A percentile compares a stretch with the other conserved stretches of the same genome.
phyloP scores from a whole-genome alignment of 768 basidiomycete species.

The Pleurotus eryngii region DNA sequence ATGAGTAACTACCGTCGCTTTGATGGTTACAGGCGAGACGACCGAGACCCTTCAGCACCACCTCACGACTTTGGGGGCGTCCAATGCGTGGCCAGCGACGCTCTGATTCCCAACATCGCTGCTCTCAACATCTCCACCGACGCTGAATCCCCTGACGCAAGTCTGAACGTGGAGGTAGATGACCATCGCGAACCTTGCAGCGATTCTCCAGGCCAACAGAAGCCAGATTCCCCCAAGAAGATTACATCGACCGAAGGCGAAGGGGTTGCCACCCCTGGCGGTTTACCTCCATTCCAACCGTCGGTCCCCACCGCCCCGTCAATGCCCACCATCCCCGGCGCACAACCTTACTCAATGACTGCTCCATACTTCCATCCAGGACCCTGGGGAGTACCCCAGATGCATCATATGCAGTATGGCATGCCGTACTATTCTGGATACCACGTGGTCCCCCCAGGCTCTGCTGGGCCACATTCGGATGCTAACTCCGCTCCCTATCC shows the following conservation, averaged over 20 bases:
- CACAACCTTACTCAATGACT: neutral
- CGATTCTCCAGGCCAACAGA: too few species aligned
- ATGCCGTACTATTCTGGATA: neutral
- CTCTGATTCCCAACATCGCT: neutral
- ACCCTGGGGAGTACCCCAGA: neutral
- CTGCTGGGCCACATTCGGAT: neutral
- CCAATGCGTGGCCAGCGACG: neutral
- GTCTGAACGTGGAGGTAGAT: neutral
- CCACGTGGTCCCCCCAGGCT: neutral
- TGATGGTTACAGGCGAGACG: neutral
- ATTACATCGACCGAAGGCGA: neutral
- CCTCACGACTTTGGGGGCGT: too few species aligned
- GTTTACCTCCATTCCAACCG: neutral
- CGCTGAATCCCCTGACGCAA: neutral
- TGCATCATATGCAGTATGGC: neutral
- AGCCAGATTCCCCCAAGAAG: too few species aligned
- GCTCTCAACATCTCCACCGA: neutral
- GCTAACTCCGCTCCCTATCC: neutral
- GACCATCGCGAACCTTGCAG: neutral
- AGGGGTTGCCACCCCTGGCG: neutral
- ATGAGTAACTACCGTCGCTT: neutral
- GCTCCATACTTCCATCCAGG: neutral
- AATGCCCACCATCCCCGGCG: neutral
- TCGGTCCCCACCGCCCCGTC: neutral
- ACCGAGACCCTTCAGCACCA: neutral